Percentiles rank a stretch among this genome's conserved stretches.
Evolutionary conservation across 768 basidiomycete genomes (phyloP).

Genomic region (Lentinula guzmanii): DNA sequence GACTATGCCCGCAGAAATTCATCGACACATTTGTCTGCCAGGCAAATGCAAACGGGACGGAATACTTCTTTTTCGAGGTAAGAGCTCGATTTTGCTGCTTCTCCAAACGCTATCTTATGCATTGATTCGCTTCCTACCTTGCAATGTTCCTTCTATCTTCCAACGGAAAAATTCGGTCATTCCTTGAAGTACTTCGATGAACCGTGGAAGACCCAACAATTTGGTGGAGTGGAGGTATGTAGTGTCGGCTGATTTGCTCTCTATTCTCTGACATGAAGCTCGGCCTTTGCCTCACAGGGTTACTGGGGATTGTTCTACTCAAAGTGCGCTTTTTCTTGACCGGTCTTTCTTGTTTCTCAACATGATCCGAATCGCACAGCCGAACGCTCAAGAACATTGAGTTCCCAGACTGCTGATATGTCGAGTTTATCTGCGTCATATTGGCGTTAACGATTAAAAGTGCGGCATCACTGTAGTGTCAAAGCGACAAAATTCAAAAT

Average conservation of each 20-base stretch:
- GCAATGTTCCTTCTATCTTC: neutral
- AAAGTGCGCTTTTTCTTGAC: slow-evolving; percentile 31
- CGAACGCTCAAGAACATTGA: slow-evolving; percentile 5
- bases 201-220: slow-evolving; percentile 40
- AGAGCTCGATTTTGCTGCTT: neutral
- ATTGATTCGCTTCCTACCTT: neutral
- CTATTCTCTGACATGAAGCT: neutral
- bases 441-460: too few relatives aligned
- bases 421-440: neutral
- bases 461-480: neutral
- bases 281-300: neutral
- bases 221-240: slow-evolving; percentile 72
- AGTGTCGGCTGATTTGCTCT: neutral
- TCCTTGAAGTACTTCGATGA: slow-evolving; percentile 46
- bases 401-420: neutral
- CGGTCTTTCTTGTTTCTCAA: neutral
- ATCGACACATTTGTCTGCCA: slow-evolving; percentile 83
- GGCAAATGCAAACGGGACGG: slow-evolving; percentile 74
- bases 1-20: slow-evolving; percentile 47
- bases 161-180: neutral
- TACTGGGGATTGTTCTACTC: slow-evolving; percentile 61
- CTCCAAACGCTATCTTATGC: neutral
- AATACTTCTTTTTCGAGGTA: slow-evolving; percentile 89
- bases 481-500: neutral
- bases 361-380: neutral